Evolutionary conservation across 2,329 filamentous ascomycete genomes (phyloP), one percentile per base, ranked within the genome.

Genomic region (Nemania sp.): DNA sequence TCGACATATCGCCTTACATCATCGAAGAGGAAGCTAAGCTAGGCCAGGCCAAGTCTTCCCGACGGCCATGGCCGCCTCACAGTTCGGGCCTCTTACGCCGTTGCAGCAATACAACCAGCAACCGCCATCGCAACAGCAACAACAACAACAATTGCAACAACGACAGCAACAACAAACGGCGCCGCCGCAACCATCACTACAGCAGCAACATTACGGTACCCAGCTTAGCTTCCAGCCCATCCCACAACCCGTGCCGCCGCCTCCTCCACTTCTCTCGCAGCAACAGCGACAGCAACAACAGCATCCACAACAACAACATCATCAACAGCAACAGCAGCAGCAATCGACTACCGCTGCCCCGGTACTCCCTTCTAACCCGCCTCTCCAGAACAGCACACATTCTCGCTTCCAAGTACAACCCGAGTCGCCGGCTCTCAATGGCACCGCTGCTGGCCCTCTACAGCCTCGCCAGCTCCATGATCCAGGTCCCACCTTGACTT

Each of bases 31-130:
- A 46, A 49, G 49, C 28, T 14, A 31, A 31, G 28, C 28, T 14
- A 31, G 28, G 26, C 33, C 14, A 33, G 42, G 49, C 46, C 49
- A 28, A 15, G 50, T 50, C 44, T 49, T 36, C 28, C 43, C 33
- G 42, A 46, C 49, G 31, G 59, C 8, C 12, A 66, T 66, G 64
- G 56, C 61, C 41, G 49, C 60, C 43, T 56, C 60, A 6, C 63
- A 61, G 30, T 65, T 63, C 49, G 58, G 52, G n/a, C 45, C 52
- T 11, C 40, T 66, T 28, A 56, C 34, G 43, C 59, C 60, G 5
- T 46, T 64, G 30, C 60, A 64, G 39, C 59, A 63, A 42, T 61
- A 57, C 37, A 65, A 62, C 28, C 62, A 62, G n/a, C 42, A 43
- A 8, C 56, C 14, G 33, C n/a, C 33, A 36, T 36, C 33, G n/a